Evolutionary conservation across 2,329 filamentous ascomycete genomes (phyloP).

Genomic region (Thielaviopsis populi): DNA sequence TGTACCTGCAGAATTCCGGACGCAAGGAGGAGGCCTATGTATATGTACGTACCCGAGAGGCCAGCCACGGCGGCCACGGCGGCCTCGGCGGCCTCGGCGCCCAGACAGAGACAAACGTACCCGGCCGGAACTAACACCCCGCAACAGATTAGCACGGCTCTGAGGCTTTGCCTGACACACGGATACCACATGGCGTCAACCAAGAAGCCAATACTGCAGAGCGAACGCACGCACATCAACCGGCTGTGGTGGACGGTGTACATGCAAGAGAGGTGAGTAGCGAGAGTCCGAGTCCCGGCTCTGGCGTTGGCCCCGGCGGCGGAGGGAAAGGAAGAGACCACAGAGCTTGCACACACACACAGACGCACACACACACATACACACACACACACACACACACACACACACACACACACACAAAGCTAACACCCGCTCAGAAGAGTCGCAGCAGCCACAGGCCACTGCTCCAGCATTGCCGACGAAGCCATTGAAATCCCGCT

Average conservation of each 20-base stretch:
- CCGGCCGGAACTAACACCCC: neutral
- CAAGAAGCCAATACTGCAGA: conserved; percentile 15
- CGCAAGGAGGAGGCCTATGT: conserved; percentile 17
- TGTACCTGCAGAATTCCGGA: conserved; percentile 16
- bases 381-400: neutral
- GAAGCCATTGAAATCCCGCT: conserved; percentile 15
- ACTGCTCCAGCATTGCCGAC: conserved; percentile 14
- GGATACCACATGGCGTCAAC: conserved; percentile 21
- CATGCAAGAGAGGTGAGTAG: conserved; percentile 22
- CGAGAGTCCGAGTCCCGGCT: neutral
- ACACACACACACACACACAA: neutral
- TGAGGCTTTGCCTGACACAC: conserved; percentile 21
- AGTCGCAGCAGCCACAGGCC: conserved; percentile 16
- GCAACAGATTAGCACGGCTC: conserved; percentile 22
- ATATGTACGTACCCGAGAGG: conserved; percentile 10
- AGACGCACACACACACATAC: neutral
- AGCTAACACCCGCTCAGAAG: conserved; percentile 8
- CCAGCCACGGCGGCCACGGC: neutral
- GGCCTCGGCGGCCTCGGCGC: too few relatives aligned
- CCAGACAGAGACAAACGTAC: neutral
- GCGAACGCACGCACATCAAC: conserved; percentile 20
- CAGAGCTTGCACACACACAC: neutral
- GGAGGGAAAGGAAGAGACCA: too few relatives aligned
- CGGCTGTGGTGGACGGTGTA: conserved; percentile 23
- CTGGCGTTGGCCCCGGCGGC: too few relatives aligned